phyloP scores from a whole-genome alignment of 768 basidiomycete genomes.

The Antrodiella citrinella region DNA sequence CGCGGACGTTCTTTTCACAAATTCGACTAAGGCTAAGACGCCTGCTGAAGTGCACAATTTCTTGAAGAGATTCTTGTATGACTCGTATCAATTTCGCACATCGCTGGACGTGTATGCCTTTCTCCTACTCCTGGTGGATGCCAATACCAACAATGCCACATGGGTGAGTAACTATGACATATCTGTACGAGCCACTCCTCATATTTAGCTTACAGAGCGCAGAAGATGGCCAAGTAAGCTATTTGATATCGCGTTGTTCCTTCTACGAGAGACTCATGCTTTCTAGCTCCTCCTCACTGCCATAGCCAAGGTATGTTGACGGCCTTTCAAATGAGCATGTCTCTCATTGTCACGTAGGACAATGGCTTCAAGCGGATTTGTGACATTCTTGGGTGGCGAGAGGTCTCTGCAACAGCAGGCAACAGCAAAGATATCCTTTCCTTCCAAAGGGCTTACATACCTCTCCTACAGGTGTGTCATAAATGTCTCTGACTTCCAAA shows the following conservation, averaged over 20 bases:
- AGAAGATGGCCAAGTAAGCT: constrained; percentile 22
- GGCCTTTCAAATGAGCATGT: neutral
- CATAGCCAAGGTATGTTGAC: constrained; percentile 14
- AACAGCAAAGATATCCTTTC: constrained; percentile 12
- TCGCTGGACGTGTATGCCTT: constrained; percentile 20
- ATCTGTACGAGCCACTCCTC: neutral
- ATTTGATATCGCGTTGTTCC: neutral
- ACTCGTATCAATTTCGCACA: constrained; percentile 17
- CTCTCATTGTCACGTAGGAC: constrained; percentile 11
- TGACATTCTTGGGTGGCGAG: constrained; percentile 22
- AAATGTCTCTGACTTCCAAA: neutral
- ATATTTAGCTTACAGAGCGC: constrained; percentile 11
- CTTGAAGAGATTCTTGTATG: constrained; percentile 16
- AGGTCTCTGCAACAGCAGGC: constrained; percentile 15
- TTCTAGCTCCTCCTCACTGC: constrained; percentile 20
- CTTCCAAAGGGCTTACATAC: constrained; percentile 26
- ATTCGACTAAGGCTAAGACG: constrained; percentile 1
- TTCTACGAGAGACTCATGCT: too few species aligned
- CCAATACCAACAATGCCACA: constrained; percentile 15
- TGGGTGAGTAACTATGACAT: constrained; percentile 17
- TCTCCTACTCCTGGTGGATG: constrained; percentile 17
- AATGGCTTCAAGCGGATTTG: constrained; percentile 22
- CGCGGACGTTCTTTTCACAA: constrained; percentile 8
- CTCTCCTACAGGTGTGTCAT: constrained; percentile 20
- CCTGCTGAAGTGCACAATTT: constrained; percentile 22